phyloP scores from a whole-genome alignment of 176 grass and related monocot species.

The Pontederia paniculata region DNA sequence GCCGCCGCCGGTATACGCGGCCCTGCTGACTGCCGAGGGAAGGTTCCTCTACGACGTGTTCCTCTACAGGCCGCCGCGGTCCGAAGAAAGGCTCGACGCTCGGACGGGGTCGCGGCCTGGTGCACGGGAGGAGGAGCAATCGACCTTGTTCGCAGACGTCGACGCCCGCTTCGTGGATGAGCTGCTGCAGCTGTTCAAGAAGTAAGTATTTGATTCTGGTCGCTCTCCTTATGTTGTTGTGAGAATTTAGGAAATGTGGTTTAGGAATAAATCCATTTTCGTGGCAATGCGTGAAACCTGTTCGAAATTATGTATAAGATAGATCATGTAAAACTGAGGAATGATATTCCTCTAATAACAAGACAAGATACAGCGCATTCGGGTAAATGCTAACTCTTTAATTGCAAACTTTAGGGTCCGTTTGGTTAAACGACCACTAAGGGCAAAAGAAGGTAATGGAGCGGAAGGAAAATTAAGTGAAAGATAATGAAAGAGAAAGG shows the following conservation, averaged over 20 bases:
- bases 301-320: too few relatives aligned
- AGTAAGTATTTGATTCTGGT: constrained; percentile 20
- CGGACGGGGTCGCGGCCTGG: constrained; percentile 45
- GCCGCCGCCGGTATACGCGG: constrained; percentile 45
- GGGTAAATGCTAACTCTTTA: too few relatives aligned
- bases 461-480: too few relatives aligned
- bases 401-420: too few relatives aligned
- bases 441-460: too few relatives aligned
- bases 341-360: too few relatives aligned
- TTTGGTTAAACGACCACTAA: too few relatives aligned
- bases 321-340: too few relatives aligned
- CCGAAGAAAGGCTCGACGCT: constrained; percentile 44
- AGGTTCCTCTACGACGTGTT: constrained; percentile 86
- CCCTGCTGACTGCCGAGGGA: constrained; percentile 81
- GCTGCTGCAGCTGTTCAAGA: constrained; percentile 59
- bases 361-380: too few relatives aligned
- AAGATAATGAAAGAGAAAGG: too few relatives aligned
- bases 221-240: neutral
- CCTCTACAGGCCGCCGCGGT: constrained; percentile 48
- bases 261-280: neutral
- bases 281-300: too few relatives aligned
- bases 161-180: constrained; percentile 58
- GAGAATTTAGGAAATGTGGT: too few relatives aligned
- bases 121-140: constrained; percentile 22
- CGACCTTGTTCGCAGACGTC: constrained; percentile 60